Percentiles rank a stretch among this genome's conserved stretches.
Evolutionary conservation across 2,329 filamentous ascomycete species (phyloP).

Genomic region (Colletotrichum salicis): DNA sequence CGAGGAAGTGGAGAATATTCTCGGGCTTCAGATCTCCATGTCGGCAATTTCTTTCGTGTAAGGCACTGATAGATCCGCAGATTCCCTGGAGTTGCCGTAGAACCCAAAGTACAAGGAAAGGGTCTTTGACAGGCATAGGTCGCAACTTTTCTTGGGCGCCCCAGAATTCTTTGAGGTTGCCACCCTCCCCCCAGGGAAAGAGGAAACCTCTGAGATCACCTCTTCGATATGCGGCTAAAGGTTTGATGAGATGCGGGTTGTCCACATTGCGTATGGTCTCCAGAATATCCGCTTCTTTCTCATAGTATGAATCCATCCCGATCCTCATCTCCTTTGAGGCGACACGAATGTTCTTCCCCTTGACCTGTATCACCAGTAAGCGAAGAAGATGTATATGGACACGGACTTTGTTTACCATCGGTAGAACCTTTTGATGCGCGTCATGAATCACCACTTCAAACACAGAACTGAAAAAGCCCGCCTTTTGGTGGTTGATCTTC

Average conservation of each 20-base stretch:
- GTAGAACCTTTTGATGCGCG: background rate
- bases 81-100: background rate
- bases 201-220: background rate
- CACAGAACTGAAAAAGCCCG: background rate
- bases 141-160: background rate
- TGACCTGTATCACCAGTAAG: background rate
- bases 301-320: background rate
- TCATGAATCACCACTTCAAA: background rate
- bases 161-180: constrained; percentile 2
- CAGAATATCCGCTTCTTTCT: background rate
- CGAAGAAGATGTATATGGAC: background rate
- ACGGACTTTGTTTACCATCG: background rate
- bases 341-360: background rate
- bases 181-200: background rate
- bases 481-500: background rate
- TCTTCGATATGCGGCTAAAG: background rate
- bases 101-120: background rate
- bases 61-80: background rate
- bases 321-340: background rate
- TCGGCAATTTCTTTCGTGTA: background rate
- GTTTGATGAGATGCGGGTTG: background rate
- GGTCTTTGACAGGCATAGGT: background rate
- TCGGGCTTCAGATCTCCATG: constrained; percentile 6
- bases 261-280: background rate
- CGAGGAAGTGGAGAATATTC: background rate